phyloP scores from a whole-genome alignment of 495 filamentous ascomycete genomes.

The Xylaria castorea region DNA sequence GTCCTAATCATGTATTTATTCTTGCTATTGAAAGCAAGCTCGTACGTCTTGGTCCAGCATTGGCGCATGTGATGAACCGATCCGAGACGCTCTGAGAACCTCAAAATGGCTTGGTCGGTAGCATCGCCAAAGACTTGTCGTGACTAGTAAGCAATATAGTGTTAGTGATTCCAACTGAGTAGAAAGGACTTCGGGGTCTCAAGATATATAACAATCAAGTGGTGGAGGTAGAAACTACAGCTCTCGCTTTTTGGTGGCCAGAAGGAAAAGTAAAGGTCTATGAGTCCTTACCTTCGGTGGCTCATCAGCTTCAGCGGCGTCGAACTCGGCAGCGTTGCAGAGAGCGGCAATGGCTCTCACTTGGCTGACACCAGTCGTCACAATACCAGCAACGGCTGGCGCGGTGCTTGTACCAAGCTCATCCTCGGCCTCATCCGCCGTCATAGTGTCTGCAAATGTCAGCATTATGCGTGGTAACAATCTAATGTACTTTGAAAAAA shows the following conservation, averaged over 20 bases:
- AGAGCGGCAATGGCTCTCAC: constrained; percentile 60
- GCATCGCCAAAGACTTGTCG: constrained; percentile 73
- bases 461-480: not conserved
- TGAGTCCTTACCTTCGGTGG: constrained; percentile 46
- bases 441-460: constrained; percentile 38
- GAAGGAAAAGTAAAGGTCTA: too few species aligned
- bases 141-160: constrained; percentile 28
- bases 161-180: not conserved
- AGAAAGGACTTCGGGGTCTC: not conserved
- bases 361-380: constrained; percentile 52
- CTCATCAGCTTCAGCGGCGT: constrained; percentile 60
- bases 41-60: constrained; percentile 64
- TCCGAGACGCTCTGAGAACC: constrained; percentile 66
- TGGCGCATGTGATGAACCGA: constrained; percentile 56
- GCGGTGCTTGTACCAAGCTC: constrained; percentile 42
- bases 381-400: constrained; percentile 38
- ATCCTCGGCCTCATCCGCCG: constrained; percentile 48
- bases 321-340: constrained; percentile 76
- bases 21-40: constrained; percentile 78
- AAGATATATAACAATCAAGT: not conserved
- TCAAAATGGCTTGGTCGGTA: constrained; percentile 73
- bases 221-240: not conserved
- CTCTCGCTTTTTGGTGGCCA: not conserved
- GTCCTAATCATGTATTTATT: constrained; percentile 76
- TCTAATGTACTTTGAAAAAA: not conserved